Conservation (phyloP, 371 early-diverging fungal genomes). For the Mucor saturninus region DNA sequence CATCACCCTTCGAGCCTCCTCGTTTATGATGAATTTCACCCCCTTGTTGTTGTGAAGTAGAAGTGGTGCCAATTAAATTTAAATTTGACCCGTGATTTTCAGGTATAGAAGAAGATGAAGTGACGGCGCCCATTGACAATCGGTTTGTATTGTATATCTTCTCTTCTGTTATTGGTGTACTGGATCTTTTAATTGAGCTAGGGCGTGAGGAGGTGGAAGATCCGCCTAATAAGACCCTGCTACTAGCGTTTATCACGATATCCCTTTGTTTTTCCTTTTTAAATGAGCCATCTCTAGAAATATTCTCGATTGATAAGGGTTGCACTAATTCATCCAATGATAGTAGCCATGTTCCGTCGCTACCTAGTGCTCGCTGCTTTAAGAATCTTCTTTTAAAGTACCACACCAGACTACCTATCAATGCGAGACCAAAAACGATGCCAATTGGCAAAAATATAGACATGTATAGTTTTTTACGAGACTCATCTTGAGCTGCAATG, state of each 20-base stretch:
- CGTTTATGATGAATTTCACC: not conserved
- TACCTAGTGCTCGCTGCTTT: slow-evolving; percentile 25
- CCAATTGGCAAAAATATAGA: slow-evolving; percentile 39
- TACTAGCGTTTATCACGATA: not conserved
- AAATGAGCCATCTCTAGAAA: not conserved
- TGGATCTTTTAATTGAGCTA: not conserved
- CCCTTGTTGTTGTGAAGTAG: not conserved
- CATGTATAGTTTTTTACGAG: slow-evolving; percentile 25
- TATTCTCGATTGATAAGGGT: slow-evolving; percentile 10
- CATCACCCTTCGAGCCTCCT: not conserved
- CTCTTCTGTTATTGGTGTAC: not conserved
- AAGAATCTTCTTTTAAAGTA: slow-evolving; percentile 27
- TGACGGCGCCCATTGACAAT: not conserved
- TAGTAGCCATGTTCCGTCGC: slow-evolving; percentile 53
- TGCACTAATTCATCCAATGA: slow-evolving; percentile 38
- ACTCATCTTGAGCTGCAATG: slow-evolving; percentile 9
- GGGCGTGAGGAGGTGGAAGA: not conserved
- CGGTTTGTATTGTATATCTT: not conserved
- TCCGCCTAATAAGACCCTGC: not conserved
- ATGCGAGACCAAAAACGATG: slow-evolving; percentile 4
- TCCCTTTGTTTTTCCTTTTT: slow-evolving; percentile 5
- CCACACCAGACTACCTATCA: slow-evolving; percentile 8
- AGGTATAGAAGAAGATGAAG: not conserved
- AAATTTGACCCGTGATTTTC: not conserved
- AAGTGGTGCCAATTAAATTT: not conserved